Conservation (phyloP, 495 filamentous ascomycete species). For the Penicillium silybi region DNA sequence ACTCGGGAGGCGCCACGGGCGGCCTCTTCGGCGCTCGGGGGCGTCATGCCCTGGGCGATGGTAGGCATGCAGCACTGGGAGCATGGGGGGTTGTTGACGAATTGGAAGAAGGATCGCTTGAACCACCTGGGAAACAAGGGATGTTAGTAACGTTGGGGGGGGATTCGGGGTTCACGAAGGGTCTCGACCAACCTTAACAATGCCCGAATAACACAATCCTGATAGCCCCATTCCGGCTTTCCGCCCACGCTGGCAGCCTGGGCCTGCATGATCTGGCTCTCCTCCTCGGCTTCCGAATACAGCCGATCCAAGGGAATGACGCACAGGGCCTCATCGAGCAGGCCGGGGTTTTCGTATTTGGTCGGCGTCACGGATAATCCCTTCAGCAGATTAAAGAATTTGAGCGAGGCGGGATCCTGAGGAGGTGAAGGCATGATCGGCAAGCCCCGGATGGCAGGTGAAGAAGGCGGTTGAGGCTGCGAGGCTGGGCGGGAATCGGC, state of each 20-base stretch:
- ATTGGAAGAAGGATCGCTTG: conserved; percentile 89
- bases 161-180: neutral
- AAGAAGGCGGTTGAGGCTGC: conserved; percentile 45
- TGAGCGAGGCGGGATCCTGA: conserved; percentile 66
- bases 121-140: conserved; percentile 70
- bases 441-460: conserved; percentile 60
- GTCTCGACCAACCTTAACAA: conserved; percentile 59
- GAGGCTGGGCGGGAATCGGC: conserved; percentile 31
- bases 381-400: conserved; percentile 79
- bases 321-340: conserved; percentile 87
- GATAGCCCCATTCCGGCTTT: conserved; percentile 93
- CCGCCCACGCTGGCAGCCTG: conserved; percentile 80
- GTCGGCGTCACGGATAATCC: conserved; percentile 78
- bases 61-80: conserved; percentile 78
- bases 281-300: conserved; percentile 91
- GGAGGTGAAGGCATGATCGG: conserved; percentile 81
- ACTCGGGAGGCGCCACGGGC: conserved; percentile 83
- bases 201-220: conserved; percentile 93
- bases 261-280: conserved; percentile 78
- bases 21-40: conserved; percentile 81
- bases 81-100: conserved; percentile 93
- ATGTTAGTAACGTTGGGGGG: conserved; percentile 16
- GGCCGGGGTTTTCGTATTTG: conserved; percentile 94
- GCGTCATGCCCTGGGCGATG: conserved; percentile 71
- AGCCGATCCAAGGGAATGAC: conserved; percentile 86